Evolutionary conservation across 2,329 filamentous ascomycete genomes (phyloP), one percentile per base, ranked within the genome.

Genomic region (Lachnellula occidentalis): DNA sequence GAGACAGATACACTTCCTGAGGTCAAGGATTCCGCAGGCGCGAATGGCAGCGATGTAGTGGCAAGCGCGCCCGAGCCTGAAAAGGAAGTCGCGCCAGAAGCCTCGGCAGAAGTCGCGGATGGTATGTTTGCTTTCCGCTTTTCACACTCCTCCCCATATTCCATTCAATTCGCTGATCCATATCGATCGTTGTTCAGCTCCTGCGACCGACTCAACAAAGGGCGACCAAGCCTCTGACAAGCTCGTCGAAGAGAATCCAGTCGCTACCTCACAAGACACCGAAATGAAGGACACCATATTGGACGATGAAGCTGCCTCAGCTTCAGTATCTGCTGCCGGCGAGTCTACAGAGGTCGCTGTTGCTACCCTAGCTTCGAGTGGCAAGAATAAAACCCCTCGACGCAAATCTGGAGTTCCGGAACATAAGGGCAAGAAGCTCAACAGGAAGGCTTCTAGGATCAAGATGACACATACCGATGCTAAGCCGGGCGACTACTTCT

Each of bases 401-500:
- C 88, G 90, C 75, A 94, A 94, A 79, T 95, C 90, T 42, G 78
- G 78, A 53, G 80, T 79, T 43, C 78, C 86, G 9, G 83, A 87
- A 61, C 76, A 83, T 71, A 91, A 88, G 73, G 77, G 73, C 64
- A 92, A 91, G 78, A 92, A 92, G 58, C 77, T 91, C 58, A 94
- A 84, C 76, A 90, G 87, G 76, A 96, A 94, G 78, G 88, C 85
- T 69, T 92, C 88, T 47, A 86, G 85, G 73, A 78, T 80, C 58
- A 85, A 86, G 68, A 78, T 88, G 60, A 80, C 80, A 45, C 82
- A 90, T 64, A 78, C 90, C 51, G 83, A 96, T 69, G 92, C 90
- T 60, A 80, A 95, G 75, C 89, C 94, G 4, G 94, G 95, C 63
- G 87, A 97, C 66, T 88, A 92, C 73, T 97, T 88, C 74, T 85